Percentiles rank a stretch among this genome's conserved stretches.
These are phyloP conservation scores for Pholiota adiposa DNA, from an alignment of 1,284 basidiomycete genomes.

Conservation along the genomic window DNA sequence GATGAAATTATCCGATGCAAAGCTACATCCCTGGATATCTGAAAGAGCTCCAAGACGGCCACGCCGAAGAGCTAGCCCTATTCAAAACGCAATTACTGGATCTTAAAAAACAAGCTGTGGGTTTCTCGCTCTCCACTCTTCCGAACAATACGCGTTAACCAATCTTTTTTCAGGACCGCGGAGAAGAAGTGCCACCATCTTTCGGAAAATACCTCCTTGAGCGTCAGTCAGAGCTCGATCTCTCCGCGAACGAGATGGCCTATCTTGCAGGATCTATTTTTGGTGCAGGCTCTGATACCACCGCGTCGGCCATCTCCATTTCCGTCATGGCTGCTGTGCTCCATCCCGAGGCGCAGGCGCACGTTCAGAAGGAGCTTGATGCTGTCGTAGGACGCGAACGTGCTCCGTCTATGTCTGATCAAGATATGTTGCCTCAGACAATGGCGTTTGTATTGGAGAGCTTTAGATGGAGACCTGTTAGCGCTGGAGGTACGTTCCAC, in stretches of 20 bases:
- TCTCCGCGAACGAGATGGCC: conserved; percentile 58
- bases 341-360: conserved; percentile 56
- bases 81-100: conserved; percentile 53
- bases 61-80: conserved; percentile 58
- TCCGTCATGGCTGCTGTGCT: conserved; percentile 66
- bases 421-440: conserved; percentile 53
- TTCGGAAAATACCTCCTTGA: conserved; percentile 64
- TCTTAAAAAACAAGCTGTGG: conserved; percentile 50
- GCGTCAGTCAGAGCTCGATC: conserved; percentile 48
- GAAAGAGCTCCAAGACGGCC: conserved; percentile 51
- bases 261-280: conserved; percentile 68
- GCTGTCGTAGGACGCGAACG: conserved; percentile 56
- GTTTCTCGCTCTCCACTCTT: conserved; percentile 11
- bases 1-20: neutral
- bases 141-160: neutral
- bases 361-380: conserved; percentile 67
- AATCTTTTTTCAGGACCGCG: conserved; percentile 31
- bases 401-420: conserved; percentile 57
- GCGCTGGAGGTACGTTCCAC: conserved; percentile 44
- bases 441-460: conserved; percentile 66
- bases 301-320: conserved; percentile 58
- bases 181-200: conserved; percentile 43
- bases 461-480: conserved; percentile 68
- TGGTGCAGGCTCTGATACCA: conserved; percentile 69
- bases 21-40: conserved; percentile 63